These are phyloP conservation scores for Gardenia jasminoides DNA, from an alignment of 257 asterid genomes.

Conservation along the genomic window DNA sequence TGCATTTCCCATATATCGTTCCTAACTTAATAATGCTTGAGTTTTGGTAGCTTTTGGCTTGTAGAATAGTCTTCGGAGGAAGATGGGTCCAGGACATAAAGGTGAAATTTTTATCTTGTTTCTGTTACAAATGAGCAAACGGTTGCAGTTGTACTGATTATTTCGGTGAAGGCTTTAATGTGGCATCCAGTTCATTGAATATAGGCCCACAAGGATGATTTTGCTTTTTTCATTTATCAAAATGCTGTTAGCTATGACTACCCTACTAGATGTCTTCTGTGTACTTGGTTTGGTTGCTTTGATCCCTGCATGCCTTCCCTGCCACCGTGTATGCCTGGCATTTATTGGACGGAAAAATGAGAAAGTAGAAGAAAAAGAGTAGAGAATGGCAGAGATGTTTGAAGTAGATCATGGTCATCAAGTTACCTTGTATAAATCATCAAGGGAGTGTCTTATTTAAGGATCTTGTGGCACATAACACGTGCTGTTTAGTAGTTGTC, in stretches of 20 bases:
- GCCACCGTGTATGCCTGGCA: background rate
- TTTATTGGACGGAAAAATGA: background rate
- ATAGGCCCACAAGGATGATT: background rate
- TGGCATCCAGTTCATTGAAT: background rate
- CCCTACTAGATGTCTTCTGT: background rate
- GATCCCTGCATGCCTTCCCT: background rate
- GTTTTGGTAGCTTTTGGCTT: background rate
- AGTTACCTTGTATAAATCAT: too few relatives aligned
- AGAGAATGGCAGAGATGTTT: background rate
- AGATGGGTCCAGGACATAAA: background rate
- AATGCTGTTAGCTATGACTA: background rate
- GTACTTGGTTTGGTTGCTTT: background rate
- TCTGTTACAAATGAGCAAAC: background rate
- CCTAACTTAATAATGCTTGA: background rate
- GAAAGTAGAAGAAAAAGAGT: background rate
- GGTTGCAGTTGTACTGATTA: background rate
- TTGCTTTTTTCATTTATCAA: background rate
- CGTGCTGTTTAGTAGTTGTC: background rate
- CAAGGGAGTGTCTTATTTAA: background rate
- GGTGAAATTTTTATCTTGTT: background rate
- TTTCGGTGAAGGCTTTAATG: background rate
- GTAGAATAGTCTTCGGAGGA: background rate
- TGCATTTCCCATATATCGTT: background rate
- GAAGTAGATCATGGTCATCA: background rate
- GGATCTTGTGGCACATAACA: background rate